Base-by-base conservation (phyloP, 306 rosid genomes). In the Dalbergia oliveri region DNA sequence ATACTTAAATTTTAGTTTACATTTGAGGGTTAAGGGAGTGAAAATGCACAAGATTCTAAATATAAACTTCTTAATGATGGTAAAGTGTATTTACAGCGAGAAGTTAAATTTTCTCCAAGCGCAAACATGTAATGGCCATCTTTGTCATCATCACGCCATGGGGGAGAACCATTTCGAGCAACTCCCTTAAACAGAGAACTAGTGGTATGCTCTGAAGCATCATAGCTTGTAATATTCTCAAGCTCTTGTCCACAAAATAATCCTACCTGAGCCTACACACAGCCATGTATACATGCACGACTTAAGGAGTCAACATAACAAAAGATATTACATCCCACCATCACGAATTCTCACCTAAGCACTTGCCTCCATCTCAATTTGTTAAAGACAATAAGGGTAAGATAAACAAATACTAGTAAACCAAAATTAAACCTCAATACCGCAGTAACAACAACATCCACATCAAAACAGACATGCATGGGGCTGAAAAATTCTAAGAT, bases 251-350 rank as follows among this genome's bases (percentile, higher is more conserved):
- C 98, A 91, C 83, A 95, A 90, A 90, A 93, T 84, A 95, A 90
- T 91, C 94, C 98, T 91, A 95, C 97, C 99, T 95, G 99, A 86
- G 93, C 99, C 98, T 93, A 95, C 98, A 95, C 93, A 95, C 88
- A 93, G 83, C 91, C 93, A 93, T 91, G 88, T 92, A 91, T 91
- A 87, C 90, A 93, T 87, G 87, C 59, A 90, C 97, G 84, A 85
- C 91, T 89, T 37, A 37, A 86, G 76, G 68, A 72, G 73, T 64
- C 75, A 79, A 79, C 76, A n/a, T 64, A 72, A 8, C 0, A 72
- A 37, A 4, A 37, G 41, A 54, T 47, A 66, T 19, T 69, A 19
- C 47, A 56, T n/a, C 44, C 31, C 75, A 72, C 44, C 41, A 37
- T 37, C 41, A 37, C 6, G 41, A 37, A 37, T 37, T 37, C 41